Conservation (phyloP, 129 eudicot genomes). For the Oenanthe sinensis region DNA sequence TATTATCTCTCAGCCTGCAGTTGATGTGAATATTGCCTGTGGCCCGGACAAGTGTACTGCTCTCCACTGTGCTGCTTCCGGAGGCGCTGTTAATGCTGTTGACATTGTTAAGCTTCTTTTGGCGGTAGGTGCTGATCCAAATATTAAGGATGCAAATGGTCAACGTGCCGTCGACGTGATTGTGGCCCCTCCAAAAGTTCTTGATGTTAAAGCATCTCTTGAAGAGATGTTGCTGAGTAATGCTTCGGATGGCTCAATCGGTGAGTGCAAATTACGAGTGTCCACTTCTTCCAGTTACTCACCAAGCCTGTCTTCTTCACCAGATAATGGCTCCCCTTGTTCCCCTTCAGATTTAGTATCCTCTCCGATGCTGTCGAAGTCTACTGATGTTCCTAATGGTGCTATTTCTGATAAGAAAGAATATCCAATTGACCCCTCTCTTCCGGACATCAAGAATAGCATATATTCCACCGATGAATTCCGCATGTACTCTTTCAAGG, state of each 20-base stretch:
- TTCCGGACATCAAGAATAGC: conserved; percentile 20
- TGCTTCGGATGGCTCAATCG: neutral
- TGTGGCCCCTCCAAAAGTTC: conserved; percentile 8
- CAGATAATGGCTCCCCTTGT: conserved; percentile 15
- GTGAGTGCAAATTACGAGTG: neutral
- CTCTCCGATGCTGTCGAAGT: conserved; percentile 11
- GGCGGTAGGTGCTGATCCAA: conserved; percentile 14
- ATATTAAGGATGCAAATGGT: conserved; percentile 18
- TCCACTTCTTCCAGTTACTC: conserved; percentile 2
- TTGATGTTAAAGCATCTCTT: neutral
- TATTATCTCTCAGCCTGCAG: conserved; percentile 12
- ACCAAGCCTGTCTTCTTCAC: conserved; percentile 12
- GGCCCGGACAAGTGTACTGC: conserved; percentile 20
- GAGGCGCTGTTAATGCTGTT: conserved; percentile 15
- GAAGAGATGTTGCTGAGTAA: neutral
- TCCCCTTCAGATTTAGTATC: conserved; percentile 15
- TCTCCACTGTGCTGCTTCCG: conserved; percentile 27
- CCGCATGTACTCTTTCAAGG: conserved; percentile 26
- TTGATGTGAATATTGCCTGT: conserved; percentile 19
- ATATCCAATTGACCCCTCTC: conserved; percentile 22
- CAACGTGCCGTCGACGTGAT: conserved; percentile 15
- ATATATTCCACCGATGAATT: conserved; percentile 22
- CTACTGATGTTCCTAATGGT: conserved; percentile 3
- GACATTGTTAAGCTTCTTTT: conserved; percentile 18
- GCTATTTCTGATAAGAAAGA: conserved; percentile 11